Evolutionary conservation across 208 protist genomes (phyloP).

Genomic region (Hexamita inflata): DNA sequence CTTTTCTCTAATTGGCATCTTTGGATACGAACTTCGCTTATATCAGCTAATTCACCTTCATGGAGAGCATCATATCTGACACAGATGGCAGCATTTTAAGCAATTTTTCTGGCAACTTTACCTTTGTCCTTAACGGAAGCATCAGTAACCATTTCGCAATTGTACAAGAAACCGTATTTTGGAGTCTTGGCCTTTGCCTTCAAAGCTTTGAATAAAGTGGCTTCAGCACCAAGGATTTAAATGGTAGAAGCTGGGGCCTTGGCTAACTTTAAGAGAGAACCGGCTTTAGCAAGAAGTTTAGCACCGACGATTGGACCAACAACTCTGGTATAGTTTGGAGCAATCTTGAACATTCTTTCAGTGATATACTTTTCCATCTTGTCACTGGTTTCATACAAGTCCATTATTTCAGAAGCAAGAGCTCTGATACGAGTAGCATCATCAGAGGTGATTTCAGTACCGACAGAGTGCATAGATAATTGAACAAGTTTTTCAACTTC

Average conservation of each 20-base stretch:
- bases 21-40: conserved; percentile 20
- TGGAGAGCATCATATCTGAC: conserved; percentile 30
- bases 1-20: not conserved
- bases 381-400: conserved; percentile 46
- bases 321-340: conserved; percentile 89
- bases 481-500: conserved; percentile 23
- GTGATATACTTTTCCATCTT: conserved; percentile 81
- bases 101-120: conserved; percentile 27
- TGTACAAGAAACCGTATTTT: conserved; percentile 41
- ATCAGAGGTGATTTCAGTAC: conserved; percentile 63
- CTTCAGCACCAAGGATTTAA: conserved; percentile 96
- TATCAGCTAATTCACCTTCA: conserved; percentile 6
- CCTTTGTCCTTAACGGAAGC: conserved; percentile 23
- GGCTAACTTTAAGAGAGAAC: conserved; percentile 82
- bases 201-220: conserved; percentile 80
- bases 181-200: conserved; percentile 68
- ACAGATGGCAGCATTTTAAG: conserved; percentile 22
- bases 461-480: conserved; percentile 91
- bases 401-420: conserved; percentile 47
- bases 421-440: conserved; percentile 45
- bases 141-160: not conserved
- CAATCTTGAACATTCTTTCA: conserved; percentile 76
- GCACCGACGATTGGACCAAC: conserved; percentile 90
- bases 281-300: conserved; percentile 90
- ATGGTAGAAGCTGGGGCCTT: conserved; percentile 94